These are phyloP conservation scores for Linnemannia elongata DNA, from an alignment of 192 early-diverging fungal species.

Conservation along the genomic window DNA sequence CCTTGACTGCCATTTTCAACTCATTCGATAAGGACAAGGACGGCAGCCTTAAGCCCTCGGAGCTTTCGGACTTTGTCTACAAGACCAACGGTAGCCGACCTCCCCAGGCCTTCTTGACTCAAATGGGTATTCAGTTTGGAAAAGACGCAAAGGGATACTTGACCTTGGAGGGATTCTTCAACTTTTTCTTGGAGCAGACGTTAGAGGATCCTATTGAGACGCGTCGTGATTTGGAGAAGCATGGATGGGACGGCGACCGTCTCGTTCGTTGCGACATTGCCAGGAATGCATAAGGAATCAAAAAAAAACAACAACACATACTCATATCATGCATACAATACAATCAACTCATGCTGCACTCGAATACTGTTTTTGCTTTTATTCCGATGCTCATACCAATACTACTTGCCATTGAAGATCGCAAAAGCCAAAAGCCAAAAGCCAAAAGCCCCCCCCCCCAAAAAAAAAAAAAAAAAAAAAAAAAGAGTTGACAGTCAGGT, in stretches of 20 bases:
- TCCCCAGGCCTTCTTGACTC: slow-evolving; percentile 63
- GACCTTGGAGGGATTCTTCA: slow-evolving; percentile 65
- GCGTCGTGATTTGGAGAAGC: slow-evolving; percentile 63
- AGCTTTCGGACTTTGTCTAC: slow-evolving; percentile 63
- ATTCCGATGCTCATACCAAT: neutral
- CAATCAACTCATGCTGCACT: neutral
- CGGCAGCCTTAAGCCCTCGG: slow-evolving; percentile 55
- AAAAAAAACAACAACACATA: neutral
- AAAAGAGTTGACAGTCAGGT: neutral
- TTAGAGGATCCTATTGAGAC: slow-evolving; percentile 71
- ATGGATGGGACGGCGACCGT: slow-evolving; percentile 65
- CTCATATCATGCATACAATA: neutral
- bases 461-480: no score
- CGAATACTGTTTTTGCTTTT: neutral
- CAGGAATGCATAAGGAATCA: slow-evolving; percentile 33
- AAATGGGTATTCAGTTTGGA: slow-evolving; percentile 68
- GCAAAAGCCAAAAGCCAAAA: no score
- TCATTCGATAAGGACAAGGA: slow-evolving; percentile 65
- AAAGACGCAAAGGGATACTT: slow-evolving; percentile 60
- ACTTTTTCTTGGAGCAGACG: slow-evolving; percentile 69
- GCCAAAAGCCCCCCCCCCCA: no score
- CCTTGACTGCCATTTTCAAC: slow-evolving; percentile 60
- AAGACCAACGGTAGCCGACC: slow-evolving; percentile 66
- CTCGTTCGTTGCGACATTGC: slow-evolving; percentile 43
- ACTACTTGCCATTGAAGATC: neutral